phyloP scores from a whole-genome alignment of 129 eudicot species.

The Flaveria sonorensis region DNA sequence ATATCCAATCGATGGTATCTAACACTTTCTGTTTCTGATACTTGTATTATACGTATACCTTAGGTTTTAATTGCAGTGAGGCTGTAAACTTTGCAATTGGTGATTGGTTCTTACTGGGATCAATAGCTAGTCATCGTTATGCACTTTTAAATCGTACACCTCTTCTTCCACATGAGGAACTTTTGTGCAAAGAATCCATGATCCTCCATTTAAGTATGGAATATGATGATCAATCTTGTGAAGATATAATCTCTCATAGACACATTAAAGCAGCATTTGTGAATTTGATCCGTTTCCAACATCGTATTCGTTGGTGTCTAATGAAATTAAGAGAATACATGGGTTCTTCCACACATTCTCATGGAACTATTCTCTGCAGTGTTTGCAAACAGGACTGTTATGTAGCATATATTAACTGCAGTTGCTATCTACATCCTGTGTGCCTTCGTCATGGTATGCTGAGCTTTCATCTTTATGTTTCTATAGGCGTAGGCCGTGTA shows the following conservation, averaged over 20 bases:
- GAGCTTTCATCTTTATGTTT: constrained; percentile 10
- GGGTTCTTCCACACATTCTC: constrained; percentile 58
- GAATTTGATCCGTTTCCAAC: constrained; percentile 75
- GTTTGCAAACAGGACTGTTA: constrained; percentile 90
- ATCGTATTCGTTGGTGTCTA: constrained; percentile 84
- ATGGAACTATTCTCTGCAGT: constrained; percentile 91
- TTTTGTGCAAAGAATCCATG: constrained; percentile 96
- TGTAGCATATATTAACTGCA: constrained; percentile 78
- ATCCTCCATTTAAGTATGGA: constrained; percentile 48
- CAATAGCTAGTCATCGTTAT: constrained; percentile 88
- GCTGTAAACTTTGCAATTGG: constrained; percentile 97
- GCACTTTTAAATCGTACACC: constrained; percentile 81
- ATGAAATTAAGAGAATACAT: constrained; percentile 45
- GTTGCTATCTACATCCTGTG: constrained; percentile 71
- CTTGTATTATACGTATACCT: background rate
- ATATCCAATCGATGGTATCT: background rate
- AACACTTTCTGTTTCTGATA: constrained; percentile 2
- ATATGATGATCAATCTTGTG: constrained; percentile 47
- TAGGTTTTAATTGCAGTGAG: constrained; percentile 96
- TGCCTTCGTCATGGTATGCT: constrained; percentile 94
- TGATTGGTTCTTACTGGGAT: constrained; percentile 90
- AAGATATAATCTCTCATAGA: constrained; percentile 46
- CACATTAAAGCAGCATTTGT: constrained; percentile 70
- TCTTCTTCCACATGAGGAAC: constrained; percentile 92
- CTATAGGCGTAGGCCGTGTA: background rate